Conservation (phyloP, 2,329 filamentous ascomycete species). For the Penicillium sp. region DNA sequence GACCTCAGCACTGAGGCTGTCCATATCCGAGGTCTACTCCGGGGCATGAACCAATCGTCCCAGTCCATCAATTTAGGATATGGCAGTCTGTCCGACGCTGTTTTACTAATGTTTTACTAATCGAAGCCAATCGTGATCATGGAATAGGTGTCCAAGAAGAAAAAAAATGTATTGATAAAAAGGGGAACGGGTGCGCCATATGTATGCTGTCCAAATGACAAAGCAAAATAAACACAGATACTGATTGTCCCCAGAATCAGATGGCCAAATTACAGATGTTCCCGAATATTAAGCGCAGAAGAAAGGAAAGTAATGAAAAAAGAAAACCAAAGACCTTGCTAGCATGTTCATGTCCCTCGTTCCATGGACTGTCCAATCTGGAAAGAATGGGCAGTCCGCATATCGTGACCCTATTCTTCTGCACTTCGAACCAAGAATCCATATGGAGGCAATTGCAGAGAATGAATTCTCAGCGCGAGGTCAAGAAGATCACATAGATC, state of each 20-base stretch:
- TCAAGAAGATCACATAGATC: not conserved
- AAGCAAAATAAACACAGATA: constrained; percentile 8
- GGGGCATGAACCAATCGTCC: not conserved
- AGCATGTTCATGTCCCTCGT: constrained; percentile 29
- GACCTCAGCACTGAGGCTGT: not conserved
- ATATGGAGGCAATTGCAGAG: not conserved
- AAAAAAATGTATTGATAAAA: not conserved
- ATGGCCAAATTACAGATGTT: constrained; percentile 20
- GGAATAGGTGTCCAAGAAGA: constrained; percentile 1
- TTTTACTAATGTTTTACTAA: constrained; percentile 24
- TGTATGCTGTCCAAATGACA: constrained; percentile 16
- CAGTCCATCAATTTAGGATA: not conserved
- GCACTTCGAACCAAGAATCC: not conserved
- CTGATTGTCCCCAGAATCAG: constrained; percentile 7
- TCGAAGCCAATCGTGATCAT: constrained; percentile 19
- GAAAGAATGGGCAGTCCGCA: not conserved
- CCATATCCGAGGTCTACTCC: too few species aligned
- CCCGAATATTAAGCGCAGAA: constrained; percentile 17
- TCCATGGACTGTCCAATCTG: constrained; percentile 3
- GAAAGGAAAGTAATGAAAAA: constrained; percentile 11
- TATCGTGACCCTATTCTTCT: not conserved
- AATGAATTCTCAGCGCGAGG: not conserved
- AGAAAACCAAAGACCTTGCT: constrained; percentile 15
- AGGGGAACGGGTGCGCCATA: constrained; percentile 18
- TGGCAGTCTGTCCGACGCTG: constrained; percentile 1